These are phyloP conservation scores for Aspergillus taichungensis DNA, from an alignment of 495 filamentous ascomycete genomes.

Conservation along the genomic window DNA sequence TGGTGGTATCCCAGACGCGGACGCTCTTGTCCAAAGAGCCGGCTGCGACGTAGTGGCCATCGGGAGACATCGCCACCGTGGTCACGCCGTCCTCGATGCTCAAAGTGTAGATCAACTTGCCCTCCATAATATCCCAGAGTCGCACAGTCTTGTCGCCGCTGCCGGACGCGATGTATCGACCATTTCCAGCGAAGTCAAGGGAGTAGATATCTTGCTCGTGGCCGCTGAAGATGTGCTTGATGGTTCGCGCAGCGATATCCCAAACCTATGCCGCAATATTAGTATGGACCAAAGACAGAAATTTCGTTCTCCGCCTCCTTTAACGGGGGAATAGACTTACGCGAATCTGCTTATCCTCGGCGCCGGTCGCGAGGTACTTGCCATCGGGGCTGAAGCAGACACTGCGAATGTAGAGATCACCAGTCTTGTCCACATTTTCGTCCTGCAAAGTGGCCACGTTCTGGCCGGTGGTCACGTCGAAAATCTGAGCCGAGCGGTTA, in stretches of 20 bases:
- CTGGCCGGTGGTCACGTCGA: constrained; percentile 70
- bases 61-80: constrained; percentile 85
- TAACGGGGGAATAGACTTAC: constrained; percentile 42
- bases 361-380: constrained; percentile 79
- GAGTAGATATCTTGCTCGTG: constrained; percentile 94
- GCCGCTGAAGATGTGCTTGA: constrained; percentile 73
- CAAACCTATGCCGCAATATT: constrained; percentile 54
- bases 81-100: constrained; percentile 87
- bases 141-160: constrained; percentile 83
- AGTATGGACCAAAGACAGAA: not conserved
- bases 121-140: constrained; percentile 78
- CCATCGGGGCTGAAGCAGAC: constrained; percentile 92
- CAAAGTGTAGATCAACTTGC: constrained; percentile 63
- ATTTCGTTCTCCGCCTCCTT: constrained; percentile 3
- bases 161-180: constrained; percentile 80
- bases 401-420: constrained; percentile 83
- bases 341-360: constrained; percentile 84
- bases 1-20: constrained; percentile 76
- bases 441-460: constrained; percentile 75
- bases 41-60: constrained; percentile 76
- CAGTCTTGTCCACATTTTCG: constrained; percentile 71
- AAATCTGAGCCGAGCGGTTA: constrained; percentile 84
- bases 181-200: constrained; percentile 82
- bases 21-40: constrained; percentile 88
- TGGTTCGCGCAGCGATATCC: constrained; percentile 69